A percentile compares a stretch with the other conserved stretches of the same genome.
Evolutionary conservation across 495 filamentous ascomycete genomes (phyloP).

Genomic region (Penicillium diatomitis): DNA sequence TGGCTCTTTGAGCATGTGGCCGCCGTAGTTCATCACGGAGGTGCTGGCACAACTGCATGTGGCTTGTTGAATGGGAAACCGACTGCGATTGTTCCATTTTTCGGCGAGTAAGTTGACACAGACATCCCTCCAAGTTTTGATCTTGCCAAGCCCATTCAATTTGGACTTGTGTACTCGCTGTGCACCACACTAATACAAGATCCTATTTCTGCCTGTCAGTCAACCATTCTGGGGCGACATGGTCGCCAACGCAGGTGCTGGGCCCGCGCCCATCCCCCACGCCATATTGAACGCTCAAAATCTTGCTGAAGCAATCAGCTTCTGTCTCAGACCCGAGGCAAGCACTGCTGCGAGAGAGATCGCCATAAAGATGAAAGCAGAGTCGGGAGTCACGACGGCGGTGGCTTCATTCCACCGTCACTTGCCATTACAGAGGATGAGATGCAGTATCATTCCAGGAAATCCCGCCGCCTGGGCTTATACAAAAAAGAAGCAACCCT

Average conservation of each 20-base stretch:
- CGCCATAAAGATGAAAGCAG: constrained; percentile 51
- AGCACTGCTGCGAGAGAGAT: constrained; percentile 47
- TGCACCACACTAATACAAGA: too few species aligned
- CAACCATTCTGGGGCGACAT: constrained; percentile 80
- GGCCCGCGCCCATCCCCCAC: constrained; percentile 11
- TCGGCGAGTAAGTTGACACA: constrained; percentile 44
- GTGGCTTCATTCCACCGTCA: constrained; percentile 61
- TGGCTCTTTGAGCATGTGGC: constrained; percentile 59
- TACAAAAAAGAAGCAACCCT: constrained; percentile 29
- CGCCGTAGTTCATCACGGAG: constrained; percentile 56
- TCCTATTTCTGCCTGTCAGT: constrained; percentile 1
- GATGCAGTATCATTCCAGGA: constrained; percentile 61
- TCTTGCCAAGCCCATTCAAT: too few species aligned
- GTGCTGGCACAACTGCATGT: constrained; percentile 57
- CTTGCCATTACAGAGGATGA: constrained; percentile 56
- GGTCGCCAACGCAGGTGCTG: constrained; percentile 36
- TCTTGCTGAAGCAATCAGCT: constrained; percentile 60
- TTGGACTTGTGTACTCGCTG: too few species aligned
- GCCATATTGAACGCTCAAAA: constrained; percentile 56
- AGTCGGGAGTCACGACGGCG: constrained; percentile 67
- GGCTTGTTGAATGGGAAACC: constrained; percentile 49
- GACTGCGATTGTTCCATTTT: constrained; percentile 56
- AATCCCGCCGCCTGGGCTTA: constrained; percentile 62
- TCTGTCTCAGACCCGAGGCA: constrained; percentile 54
- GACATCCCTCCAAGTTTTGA: neutral